Evolutionary conservation across 441 rosid genomes (phyloP).

Genomic region (Metrosideros polymorpha): DNA sequence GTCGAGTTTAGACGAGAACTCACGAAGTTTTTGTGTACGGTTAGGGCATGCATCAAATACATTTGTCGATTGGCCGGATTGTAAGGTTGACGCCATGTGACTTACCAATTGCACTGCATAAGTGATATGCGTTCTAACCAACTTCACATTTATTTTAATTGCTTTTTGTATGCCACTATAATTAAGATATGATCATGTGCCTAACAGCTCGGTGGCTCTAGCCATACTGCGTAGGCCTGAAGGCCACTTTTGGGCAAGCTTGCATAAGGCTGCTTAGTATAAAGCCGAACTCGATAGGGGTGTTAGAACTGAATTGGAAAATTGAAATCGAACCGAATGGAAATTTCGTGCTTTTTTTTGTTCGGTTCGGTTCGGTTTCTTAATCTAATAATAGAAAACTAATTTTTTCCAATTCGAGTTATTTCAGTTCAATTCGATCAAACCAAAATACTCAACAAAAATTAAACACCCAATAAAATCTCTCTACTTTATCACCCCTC

Average conservation of each 20-base stretch:
- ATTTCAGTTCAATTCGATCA: too few relatives aligned
- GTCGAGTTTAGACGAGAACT: not conserved
- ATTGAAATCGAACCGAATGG: too few relatives aligned
- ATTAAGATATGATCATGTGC: not conserved
- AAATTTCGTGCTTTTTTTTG: too few relatives aligned
- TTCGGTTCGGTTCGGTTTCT: too few relatives aligned
- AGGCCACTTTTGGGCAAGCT: not conserved
- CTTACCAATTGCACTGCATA: too few relatives aligned
- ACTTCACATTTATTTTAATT: not conserved
- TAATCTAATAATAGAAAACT: too few relatives aligned
- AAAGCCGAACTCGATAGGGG: not conserved
- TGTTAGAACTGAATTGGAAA: too few relatives aligned
- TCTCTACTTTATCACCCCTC: too few relatives aligned
- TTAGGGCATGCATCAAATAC: not conserved
- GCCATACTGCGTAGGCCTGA: not conserved
- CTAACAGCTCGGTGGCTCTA: not conserved
- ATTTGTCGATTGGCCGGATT: not conserved
- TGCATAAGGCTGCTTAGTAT: not conserved
- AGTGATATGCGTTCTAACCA: too few relatives aligned
- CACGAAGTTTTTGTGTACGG: not conserved
- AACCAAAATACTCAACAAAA: too few relatives aligned
- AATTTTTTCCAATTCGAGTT: too few relatives aligned
- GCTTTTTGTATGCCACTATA: rapidly evolving
- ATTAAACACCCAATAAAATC: too few relatives aligned
- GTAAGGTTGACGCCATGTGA: not conserved